These are phyloP conservation scores for Arabidopsis arenosa DNA, from an alignment of 345 rosid species.

Conservation along the genomic window DNA sequence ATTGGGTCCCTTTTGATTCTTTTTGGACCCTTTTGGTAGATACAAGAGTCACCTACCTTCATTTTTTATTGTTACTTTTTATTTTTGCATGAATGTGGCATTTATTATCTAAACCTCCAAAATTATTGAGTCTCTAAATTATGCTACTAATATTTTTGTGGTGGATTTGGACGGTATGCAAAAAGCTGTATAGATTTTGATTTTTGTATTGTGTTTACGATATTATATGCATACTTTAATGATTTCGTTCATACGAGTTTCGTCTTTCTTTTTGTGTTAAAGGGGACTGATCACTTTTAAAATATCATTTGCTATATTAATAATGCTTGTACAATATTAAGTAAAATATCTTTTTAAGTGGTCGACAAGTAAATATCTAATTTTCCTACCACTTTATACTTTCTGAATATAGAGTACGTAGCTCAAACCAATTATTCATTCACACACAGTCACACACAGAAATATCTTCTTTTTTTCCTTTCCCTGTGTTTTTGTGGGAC, in stretches of 20 bases:
- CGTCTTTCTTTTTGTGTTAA: constrained; percentile 18
- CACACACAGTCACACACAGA: neutral
- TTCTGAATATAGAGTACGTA: neutral
- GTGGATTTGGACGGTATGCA: constrained; percentile 23
- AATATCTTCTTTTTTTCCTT: neutral
- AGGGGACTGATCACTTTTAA: constrained; percentile 19
- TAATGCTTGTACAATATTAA: neutral
- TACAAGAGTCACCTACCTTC: constrained; percentile 41
- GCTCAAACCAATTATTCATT: constrained; percentile 6
- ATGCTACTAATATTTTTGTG: neutral
- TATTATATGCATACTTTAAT: constrained; percentile 5
- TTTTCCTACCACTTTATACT: constrained; percentile 27
- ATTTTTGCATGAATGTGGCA: constrained; percentile 39
- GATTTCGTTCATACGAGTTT: constrained; percentile 6
- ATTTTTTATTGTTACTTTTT: constrained; percentile 28
- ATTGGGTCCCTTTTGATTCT: constrained; percentile 29
- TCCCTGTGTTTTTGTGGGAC: neutral
- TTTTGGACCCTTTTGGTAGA: constrained; percentile 40
- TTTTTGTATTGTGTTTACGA: constrained; percentile 13
- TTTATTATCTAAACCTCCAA: constrained; percentile 21
- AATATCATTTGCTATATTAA: neutral
- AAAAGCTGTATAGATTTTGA: constrained; percentile 4
- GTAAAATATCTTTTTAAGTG: neutral
- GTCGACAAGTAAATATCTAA: constrained; percentile 15
- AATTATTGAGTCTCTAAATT: constrained; percentile 7